Evolutionary conservation across 768 basidiomycete genomes (phyloP), one percentile per base, ranked within the genome.

Genomic region (Neoboletus magnificus): DNA sequence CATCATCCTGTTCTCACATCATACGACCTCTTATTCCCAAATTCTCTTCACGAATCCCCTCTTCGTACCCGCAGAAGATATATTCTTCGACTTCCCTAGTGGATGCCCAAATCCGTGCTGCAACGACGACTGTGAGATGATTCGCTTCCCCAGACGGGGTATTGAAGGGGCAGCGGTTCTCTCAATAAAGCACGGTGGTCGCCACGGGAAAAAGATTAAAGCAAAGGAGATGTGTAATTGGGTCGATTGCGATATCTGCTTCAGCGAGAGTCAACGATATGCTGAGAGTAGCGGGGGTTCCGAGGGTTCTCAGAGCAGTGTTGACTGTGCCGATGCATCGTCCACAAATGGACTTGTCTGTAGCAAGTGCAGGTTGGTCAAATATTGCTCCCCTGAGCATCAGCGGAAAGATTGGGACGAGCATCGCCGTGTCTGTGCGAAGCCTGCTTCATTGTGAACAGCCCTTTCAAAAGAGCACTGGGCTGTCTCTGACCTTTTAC

Each of bases 61-160:
- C 30, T 89, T 82, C 65, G 87, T 90, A 49, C 88, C 88, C 25
- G 78, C 85, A 20, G 78, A 82, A 62, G 84, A 87, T 42, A 80
- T 89, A 33, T 90, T 87, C 71, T 83, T 81, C 67, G 87, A 89
- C 67, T 87, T 88, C 63, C 88, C 88, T 7, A 87, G 83, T 11
- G 88, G 88, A 16, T 90, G 88, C 62, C 87, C 86, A 30, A 90
- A 88, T 55, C 87, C 85, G 2, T 86, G 83, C 63, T 90, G 88
- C 68, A 86, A 81, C 33, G 87, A 90, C 57, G 87, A 90, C 66
- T 90, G 87, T 66, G 87, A 90, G 71, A 87, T 89, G 81, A 85
- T 90, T 62, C 83, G 87, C 48, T 90, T 90, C 59, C 88, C 88
- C 3, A 75, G 87, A 53, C 74, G 78, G 53, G 87, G 88, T 2